Evolutionary conservation across 768 basidiomycete species (phyloP), one percentile per base, ranked within the genome.

Genomic region (Dendrothele bispora): DNA sequence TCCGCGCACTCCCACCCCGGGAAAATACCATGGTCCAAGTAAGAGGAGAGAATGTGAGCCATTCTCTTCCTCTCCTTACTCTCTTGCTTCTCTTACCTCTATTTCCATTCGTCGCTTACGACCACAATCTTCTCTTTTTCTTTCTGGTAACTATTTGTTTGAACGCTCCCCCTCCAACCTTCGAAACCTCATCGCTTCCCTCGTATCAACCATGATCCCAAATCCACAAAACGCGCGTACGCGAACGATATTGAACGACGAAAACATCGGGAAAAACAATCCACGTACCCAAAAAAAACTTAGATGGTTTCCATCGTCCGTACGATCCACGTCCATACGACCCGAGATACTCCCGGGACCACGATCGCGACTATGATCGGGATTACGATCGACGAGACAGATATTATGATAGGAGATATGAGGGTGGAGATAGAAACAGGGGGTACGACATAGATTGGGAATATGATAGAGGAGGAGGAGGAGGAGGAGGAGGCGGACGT

Each of bases 261-360:
- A n/a, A n/a, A n/a, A n/a, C n/a, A n/a, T n/a, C n/a, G n/a, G n/a
- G n/a, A n/a, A n/a, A n/a, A n/a, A n/a, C n/a, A n/a, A n/a, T n/a
- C n/a, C n/a, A n/a, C n/a, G n/a, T n/a, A n/a, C n/a, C n/a, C n/a
- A n/a, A n/a, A n/a, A n/a, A n/a, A n/a, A n/a, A n/a, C n/a, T n/a
- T n/a, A n/a, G n/a, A n/a, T n/a, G n/a, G n/a, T n/a, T n/a, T n/a
- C n/a, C n/a, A n/a, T n/a, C 82, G 92, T 28, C 90, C 83, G 1
- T 95, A 98, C 61, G 91, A 94, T 63, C 93, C 92, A 28, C 82
- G 94, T 51, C 91, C 93, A 0, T 92, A 94, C 64, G 91, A 95
- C 67, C 84, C 83, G 54, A 88, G 91, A 55, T 95, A 95, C 70
- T 74, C 79, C 49, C 64, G 74, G 14, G 68, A 70, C 26, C n/a